A percentile compares a stretch with the other conserved stretches of the same genome.
Evolutionary conservation across 257 asterid species (phyloP).

Genomic region (Solanum appendiculatum): DNA sequence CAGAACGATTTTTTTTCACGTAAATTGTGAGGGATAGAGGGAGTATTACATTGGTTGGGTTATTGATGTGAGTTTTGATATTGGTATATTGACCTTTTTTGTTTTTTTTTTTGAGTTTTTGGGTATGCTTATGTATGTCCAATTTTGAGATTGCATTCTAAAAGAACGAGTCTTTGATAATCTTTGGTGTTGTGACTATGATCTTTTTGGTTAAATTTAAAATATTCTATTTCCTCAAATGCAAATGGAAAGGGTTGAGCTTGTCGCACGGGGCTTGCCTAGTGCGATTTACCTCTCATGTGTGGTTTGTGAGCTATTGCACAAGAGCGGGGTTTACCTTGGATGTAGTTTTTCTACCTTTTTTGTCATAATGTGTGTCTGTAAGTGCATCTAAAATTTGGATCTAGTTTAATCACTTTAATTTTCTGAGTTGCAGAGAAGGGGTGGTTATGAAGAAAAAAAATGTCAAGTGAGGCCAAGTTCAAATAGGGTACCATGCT

Average conservation of each 20-base stretch:
- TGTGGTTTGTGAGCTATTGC: neutral
- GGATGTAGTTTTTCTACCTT: neutral
- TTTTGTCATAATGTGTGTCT: neutral
- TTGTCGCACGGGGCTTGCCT: neutral
- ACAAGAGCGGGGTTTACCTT: neutral
- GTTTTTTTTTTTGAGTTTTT: neutral
- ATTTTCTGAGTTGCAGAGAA: constrained; percentile 34
- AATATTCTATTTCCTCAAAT: neutral
- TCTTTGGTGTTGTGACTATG: neutral
- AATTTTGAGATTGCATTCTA: neutral
- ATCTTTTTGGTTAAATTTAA: neutral
- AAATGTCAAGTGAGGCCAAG: constrained; percentile 46
- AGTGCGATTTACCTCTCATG: neutral
- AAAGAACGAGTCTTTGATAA: neutral
- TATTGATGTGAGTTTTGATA: neutral
- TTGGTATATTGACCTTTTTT: neutral
- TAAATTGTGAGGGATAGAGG: neutral
- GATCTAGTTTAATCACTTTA: neutral
- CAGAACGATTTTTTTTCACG: too few species aligned
- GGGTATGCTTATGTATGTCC: neutral
- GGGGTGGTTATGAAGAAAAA: constrained; percentile 30
- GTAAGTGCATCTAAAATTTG: neutral
- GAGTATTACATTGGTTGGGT: neutral
- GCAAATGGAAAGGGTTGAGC: neutral
- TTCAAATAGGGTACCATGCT: constrained; percentile 10